Conservation (phyloP, 768 basidiomycete species). For the Mycena haematopus region DNA sequence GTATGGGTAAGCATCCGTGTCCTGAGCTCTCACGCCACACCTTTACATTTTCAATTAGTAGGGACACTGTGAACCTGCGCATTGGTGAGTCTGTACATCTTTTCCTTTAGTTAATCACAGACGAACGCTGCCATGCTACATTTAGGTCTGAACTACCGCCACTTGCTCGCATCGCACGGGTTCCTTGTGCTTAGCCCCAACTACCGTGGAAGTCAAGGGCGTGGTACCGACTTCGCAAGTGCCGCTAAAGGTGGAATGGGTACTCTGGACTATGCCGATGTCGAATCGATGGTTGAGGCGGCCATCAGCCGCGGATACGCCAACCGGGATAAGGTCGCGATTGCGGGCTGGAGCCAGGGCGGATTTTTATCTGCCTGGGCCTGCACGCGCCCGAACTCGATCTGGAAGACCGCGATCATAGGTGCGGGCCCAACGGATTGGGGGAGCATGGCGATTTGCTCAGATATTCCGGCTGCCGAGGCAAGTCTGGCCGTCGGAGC, state of each 20-base stretch:
- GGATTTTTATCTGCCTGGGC: slow-evolving; percentile 27
- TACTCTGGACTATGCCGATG: slow-evolving; percentile 22
- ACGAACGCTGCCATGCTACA: background rate
- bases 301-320: slow-evolving; percentile 21
- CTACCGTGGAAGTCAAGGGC: slow-evolving; percentile 30
- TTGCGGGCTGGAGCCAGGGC: slow-evolving; percentile 30
- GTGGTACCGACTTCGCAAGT: slow-evolving; percentile 15
- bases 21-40: background rate
- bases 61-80: slow-evolving; percentile 17
- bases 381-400: slow-evolving; percentile 23
- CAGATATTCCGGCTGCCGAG: slow-evolving; percentile 22
- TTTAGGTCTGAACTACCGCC: slow-evolving; percentile 10
- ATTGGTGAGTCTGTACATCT: slow-evolving; percentile 1
- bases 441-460: slow-evolving; percentile 20
- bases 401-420: slow-evolving; percentile 25
- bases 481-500: background rate
- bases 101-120: background rate
- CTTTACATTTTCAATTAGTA: background rate
- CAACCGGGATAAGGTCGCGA: slow-evolving; percentile 21
- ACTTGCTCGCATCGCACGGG: slow-evolving; percentile 21
- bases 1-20: slow-evolving; percentile 9
- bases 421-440: slow-evolving; percentile 27
- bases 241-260: slow-evolving; percentile 26
- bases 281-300: slow-evolving; percentile 27
- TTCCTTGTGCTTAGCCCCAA: slow-evolving; percentile 27